phyloP scores from a whole-genome alignment of 2,329 filamentous ascomycete genomes.

The Apiospora kogelbergensis region DNA sequence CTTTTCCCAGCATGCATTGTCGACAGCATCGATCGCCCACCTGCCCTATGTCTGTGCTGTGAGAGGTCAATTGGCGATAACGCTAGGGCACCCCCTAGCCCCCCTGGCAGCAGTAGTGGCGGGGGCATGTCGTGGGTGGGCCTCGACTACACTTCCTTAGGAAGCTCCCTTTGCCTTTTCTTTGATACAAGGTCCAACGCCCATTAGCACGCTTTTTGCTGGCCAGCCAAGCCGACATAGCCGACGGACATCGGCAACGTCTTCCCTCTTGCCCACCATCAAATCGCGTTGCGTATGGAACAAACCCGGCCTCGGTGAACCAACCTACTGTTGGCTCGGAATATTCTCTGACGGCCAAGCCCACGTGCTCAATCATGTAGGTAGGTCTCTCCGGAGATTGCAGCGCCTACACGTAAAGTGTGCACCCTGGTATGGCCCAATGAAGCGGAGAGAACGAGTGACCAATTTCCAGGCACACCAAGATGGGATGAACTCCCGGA shows the following conservation, averaged over 20 bases:
- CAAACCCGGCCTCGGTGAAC: neutral
- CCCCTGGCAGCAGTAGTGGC: neutral
- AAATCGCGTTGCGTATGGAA: neutral
- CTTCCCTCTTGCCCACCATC: too few relatives aligned
- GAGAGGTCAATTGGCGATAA: conserved; percentile 23
- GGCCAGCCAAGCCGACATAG: neutral
- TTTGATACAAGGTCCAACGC: too few relatives aligned
- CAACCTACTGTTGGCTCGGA: neutral
- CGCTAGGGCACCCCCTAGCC: neutral
- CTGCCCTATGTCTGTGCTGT: conserved; percentile 22
- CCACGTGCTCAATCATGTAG: neutral
- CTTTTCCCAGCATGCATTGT: neutral
- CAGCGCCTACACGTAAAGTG: neutral
- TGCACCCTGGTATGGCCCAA: neutral
- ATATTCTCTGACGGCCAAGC: neutral
- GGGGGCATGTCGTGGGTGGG: neutral
- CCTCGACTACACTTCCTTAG: neutral
- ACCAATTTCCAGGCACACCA: neutral
- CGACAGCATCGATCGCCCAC: conserved; percentile 18
- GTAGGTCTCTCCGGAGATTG: conserved; percentile 1
- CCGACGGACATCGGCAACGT: neutral
- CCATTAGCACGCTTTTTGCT: neutral
- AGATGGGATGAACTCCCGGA: neutral
- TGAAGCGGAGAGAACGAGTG: neutral
- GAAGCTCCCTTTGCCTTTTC: neutral